Conservation (phyloP, 1,139 yeast species). For the Hanseniaspora uvarum region DNA sequence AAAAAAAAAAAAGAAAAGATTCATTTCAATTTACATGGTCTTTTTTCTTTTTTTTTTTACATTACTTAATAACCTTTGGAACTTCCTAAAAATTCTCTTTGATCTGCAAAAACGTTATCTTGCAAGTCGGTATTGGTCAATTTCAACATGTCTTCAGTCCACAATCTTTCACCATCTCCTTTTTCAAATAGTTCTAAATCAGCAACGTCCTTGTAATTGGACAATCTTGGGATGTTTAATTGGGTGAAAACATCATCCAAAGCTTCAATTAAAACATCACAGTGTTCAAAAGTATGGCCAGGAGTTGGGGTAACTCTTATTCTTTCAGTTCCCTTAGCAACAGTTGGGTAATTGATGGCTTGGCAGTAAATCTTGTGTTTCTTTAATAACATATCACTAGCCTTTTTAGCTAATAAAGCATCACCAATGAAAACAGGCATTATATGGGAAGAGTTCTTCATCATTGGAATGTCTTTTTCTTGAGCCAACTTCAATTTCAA, state of each 20-base stretch:
- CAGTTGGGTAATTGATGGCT: constrained; percentile 97
- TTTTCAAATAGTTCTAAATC: constrained; percentile 31
- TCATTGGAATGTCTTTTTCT: constrained; percentile 74
- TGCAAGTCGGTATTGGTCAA: constrained; percentile 55
- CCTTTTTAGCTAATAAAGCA: constrained; percentile 82
- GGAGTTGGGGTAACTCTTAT: constrained; percentile 97
- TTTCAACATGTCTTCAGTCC: constrained; percentile 73
- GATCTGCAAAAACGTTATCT: constrained; percentile 42
- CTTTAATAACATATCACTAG: constrained; percentile 77
- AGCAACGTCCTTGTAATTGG: constrained; percentile 57
- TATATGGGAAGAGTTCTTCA: constrained; percentile 95
- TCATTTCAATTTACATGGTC: too few species aligned
- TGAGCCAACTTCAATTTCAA: constrained; percentile 61
- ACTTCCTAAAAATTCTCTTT: constrained; percentile 16
- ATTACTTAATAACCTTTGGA: constrained; percentile 15
- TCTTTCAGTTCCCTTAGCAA: constrained; percentile 90
- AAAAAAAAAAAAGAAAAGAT: not conserved
- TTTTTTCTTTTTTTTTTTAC: not conserved
- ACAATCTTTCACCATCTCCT: constrained; percentile 35
- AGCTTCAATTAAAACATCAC: constrained; percentile 67
- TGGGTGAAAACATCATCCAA: constrained; percentile 72
- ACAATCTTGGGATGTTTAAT: constrained; percentile 60
- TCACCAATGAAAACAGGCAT: constrained; percentile 92
- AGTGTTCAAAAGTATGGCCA: constrained; percentile 70
- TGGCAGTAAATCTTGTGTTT: constrained; percentile 87